A percentile compares a stretch with the other conserved stretches of the same genome.
Conservation (phyloP, 1,139 yeast genomes). For the Saccharomyces pastorianus region DNA sequence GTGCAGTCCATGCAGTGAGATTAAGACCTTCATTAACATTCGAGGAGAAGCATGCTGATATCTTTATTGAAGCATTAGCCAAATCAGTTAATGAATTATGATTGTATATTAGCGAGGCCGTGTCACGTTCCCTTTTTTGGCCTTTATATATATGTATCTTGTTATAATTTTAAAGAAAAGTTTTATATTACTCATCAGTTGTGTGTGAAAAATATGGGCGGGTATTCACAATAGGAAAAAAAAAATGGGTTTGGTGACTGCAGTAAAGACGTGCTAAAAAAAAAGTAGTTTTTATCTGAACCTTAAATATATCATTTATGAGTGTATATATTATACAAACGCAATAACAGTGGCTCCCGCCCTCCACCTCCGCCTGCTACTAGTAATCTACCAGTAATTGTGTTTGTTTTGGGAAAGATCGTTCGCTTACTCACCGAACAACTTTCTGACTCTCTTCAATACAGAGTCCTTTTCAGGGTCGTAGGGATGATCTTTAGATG, state of each 20-base stretch:
- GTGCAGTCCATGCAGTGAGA: constrained; percentile 58
- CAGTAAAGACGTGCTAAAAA: neutral
- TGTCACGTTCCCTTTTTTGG: neutral
- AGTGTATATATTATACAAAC: neutral
- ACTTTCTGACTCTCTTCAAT: constrained; percentile 83
- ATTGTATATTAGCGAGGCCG: neutral
- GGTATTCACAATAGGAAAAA: neutral
- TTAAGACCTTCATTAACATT: constrained; percentile 65
- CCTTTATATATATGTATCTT: neutral
- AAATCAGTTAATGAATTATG: constrained; percentile 25
- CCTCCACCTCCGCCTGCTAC: neutral
- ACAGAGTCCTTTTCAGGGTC: constrained; percentile 96
- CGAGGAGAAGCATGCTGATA: constrained; percentile 58
- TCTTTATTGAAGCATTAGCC: constrained; percentile 43
- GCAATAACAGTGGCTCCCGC: neutral
- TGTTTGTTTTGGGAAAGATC: neutral
- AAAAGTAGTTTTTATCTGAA: neutral
- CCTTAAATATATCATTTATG: constrained; percentile 1
- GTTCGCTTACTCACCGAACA: constrained; percentile 69
- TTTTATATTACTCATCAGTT: neutral
- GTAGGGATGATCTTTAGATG: constrained; percentile 97
- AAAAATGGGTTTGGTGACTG: neutral
- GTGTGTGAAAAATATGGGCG: neutral
- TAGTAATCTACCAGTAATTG: neutral
- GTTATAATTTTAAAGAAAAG: neutral